Base-by-base conservation (phyloP, 2,329 filamentous ascomycete species). In the Aschersonia sp. region DNA sequence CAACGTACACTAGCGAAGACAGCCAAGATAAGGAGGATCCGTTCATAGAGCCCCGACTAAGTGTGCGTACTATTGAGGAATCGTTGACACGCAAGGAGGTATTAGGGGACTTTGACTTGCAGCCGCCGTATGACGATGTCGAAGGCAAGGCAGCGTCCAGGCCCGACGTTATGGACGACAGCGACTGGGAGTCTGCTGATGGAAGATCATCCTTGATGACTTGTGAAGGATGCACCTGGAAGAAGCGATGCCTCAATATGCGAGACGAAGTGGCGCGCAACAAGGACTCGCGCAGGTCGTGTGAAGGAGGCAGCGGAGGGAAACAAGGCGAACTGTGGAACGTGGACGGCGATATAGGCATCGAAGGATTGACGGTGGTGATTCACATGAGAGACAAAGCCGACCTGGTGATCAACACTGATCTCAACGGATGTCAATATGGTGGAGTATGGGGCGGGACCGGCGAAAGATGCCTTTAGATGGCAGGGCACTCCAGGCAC, bases 401-500 rank as follows among this genome's bases (percentile, higher is more conserved):
- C 45, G 72, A 77, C 51, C 53, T 76, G 54, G 66, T 75, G 44
- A 70, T 76, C 54, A 72, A 71, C 48, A 74, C 72, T 3, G 67
- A 74, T 55, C 59, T 51, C 31, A 29, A 29, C 38, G 45, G 43
- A 30, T 35, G 43, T 5, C 31, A 47, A 38, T n/a, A 32, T 30
- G 10, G 10, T 6, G 31, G 30, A 30, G 20, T 20, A 20, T 20
- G 20, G 20, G 20, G 20, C 20, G 20, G 20, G 20, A 20, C 1
- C 20, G 20, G 20, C 20, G 20, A 20, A 20, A 20, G 20, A 20
- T 20, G 20, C 20, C 20, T 20, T 20, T 20, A 20, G 20, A 20
- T 20, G 20, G 20, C 20, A 20, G 20, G 20, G 20, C 20, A 20
- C 20, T 20, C 20, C 20, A 20, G 20, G 20, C 20, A 20, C 20